Base-by-base conservation (phyloP, 2,329 filamentous ascomycete species). In the Periconia sp. region DNA sequence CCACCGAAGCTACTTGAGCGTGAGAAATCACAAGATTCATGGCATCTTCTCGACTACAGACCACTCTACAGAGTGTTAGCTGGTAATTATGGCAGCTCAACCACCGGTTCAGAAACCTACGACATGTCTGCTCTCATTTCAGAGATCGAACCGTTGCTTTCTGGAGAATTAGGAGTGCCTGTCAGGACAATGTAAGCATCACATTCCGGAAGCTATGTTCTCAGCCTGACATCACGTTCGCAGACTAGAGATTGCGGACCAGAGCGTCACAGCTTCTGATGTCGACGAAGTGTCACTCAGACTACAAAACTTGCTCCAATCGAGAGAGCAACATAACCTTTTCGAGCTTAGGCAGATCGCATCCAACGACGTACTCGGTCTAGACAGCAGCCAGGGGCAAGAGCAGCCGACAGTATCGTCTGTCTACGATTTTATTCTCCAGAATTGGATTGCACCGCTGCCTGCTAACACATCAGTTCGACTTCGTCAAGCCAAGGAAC, bases 371-470 rank as follows among this genome's bases (percentile, higher is more conserved):
- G 40, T 54, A 4, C 47, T 65, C 25, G 40, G 45, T 15, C 23
- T 65, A 12, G 22, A 29, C 0, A 35, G 40, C 3, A 31, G 24
- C 2, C 23, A 52, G 16, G 40, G 52, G 12, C 35, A 43, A 12
- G 32, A 32, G 22, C 2, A 23, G n/a, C 36, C 46, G 10, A 58
- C 56, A 2, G 49, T 68, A 2, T 40, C 55, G 4, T 45, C 50
- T 19, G 19, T 66, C 1, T 71, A 70, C 28, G 66, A 71, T 19
- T 49, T 22, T 1, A 49, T 71, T 6, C 54, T 71, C 4, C 42
- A 61, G 12, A 55, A 50, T 7, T 70, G 61, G 59, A 47, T 72
- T 12, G 61, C 57, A 13, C 50, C 63, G 8, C 38, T 72, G 22
- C 61, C 66, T 5, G 9, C 31, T 6, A 38, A 55, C 4, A 51